Evolutionary conservation across 2,329 filamentous ascomycete species (phyloP), one percentile per base, ranked within the genome.

Genomic region (Penicillium psychrosexuale): DNA sequence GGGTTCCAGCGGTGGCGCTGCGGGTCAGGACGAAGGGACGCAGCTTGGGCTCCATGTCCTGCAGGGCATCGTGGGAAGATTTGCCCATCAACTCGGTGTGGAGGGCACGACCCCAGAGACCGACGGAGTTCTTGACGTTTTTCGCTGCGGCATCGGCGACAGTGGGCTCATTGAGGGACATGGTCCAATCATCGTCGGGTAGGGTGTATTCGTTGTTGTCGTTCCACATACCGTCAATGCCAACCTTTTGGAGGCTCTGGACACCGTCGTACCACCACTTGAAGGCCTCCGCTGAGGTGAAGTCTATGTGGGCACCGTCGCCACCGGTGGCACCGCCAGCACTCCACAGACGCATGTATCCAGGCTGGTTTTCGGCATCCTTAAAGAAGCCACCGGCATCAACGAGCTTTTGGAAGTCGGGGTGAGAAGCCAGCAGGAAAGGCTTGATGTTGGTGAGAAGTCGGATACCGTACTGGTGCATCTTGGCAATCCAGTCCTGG

Each of bases 141-240:
- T 71, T 69, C 1, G 69, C 71, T 0, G 71, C 66, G 0, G 75
- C 72, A 1, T 77, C 61, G 0, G 69, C 60, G 2, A 79, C 67
- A 1, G 72, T 72, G 1, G 61, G 57, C 36, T 76, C 73, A 38
- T 84, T 78, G 0, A 89, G 74, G 0, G 82, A 81, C 48, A 84
- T 81, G 53, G 83, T 72, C 87, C 87, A 90, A 24, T 81, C 76
- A 56, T 90, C 87, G 57, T 83, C 78, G 0, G 84, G 80, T 3
- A 88, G 78, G 0, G 83, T 85, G 68, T 89, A 90, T 69, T 90
- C 87, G 61, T 90, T 90, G 71, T 90, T 90, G 67, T 90, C 87
- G 61, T 90, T 90, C 87, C 88, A 90, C 74, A 90, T 89, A 45
- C 81, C 86, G 61, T 89, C 86, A 53, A 90, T 86, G 1, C 87